These are phyloP conservation scores for Neonectria neomacrospora DNA, from an alignment of 2,329 filamentous ascomycete genomes.

Conservation along the genomic window DNA sequence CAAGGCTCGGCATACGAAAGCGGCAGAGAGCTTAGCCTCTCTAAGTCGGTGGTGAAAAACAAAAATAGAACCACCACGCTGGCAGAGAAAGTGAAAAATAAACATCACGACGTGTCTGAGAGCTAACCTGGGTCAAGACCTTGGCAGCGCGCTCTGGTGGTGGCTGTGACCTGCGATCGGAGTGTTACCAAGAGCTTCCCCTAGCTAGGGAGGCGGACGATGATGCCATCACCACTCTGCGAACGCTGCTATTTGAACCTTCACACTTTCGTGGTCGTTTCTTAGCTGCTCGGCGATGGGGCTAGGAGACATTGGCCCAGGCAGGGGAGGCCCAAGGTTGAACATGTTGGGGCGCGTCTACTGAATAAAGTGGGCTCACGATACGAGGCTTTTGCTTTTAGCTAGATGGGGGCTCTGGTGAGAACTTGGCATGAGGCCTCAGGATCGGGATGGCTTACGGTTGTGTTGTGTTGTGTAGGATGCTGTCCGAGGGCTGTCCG, in stretches of 20 bases:
- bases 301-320: not conserved
- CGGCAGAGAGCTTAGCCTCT: not conserved
- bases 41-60: not conserved
- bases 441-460: not conserved
- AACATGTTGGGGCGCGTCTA: not conserved
- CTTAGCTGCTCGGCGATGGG: not conserved
- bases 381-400: conserved; percentile 11
- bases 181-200: conserved; percentile 26
- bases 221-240: conserved; percentile 8
- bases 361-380: not conserved
- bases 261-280: not conserved
- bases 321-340: not conserved
- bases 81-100: not conserved
- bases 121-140: conserved; percentile 4
- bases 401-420: not conserved
- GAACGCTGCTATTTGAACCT: not conserved
- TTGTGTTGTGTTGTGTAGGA: not conserved
- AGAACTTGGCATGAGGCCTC: not conserved
- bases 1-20: conserved; percentile 3
- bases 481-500: not conserved
- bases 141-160: conserved; percentile 27
- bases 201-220: conserved; percentile 19
- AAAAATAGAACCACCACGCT: not conserved
- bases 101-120: not conserved
- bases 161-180: conserved; percentile 32